Conservation (phyloP, 257 asterid genomes). For the Plantago ovata region DNA sequence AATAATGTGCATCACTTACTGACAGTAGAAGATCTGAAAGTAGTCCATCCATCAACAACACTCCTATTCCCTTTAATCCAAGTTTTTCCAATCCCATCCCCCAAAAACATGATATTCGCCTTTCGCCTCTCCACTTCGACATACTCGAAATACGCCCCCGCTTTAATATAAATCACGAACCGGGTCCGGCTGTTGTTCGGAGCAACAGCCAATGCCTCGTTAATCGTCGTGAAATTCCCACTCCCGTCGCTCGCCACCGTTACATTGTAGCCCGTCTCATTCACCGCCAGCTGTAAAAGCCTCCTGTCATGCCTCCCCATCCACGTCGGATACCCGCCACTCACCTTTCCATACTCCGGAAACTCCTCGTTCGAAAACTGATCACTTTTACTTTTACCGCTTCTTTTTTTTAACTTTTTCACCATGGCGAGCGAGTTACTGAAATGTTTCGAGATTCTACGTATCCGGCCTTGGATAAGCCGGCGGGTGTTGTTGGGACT, state of each 20-base stretch:
- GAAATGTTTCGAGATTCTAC: conserved; percentile 60
- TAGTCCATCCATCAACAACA: conserved; percentile 92
- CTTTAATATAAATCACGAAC: conserved; percentile 75
- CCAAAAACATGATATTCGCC: conserved; percentile 59
- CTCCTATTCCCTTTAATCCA: conserved; percentile 82
- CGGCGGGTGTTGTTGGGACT: conserved; percentile 49
- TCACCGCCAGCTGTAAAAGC: conserved; percentile 49
- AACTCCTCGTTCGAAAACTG: conserved; percentile 19
- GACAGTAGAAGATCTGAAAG: conserved; percentile 86
- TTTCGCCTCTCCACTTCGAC: conserved; percentile 54
- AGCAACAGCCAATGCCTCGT: conserved; percentile 56
- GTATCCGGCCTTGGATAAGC: conserved; percentile 44
- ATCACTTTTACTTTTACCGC: conserved; percentile 14
- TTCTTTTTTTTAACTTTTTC: conserved; percentile 42
- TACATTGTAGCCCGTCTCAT: conserved; percentile 35
- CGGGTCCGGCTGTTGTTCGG: conserved; percentile 72
- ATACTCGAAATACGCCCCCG: conserved; percentile 88
- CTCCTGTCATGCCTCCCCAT: conserved; percentile 49
- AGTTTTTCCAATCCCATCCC: conserved; percentile 92
- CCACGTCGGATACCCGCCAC: conserved; percentile 67
- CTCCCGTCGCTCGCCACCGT: conserved; percentile 79
- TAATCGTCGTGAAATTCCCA: conserved; percentile 72
- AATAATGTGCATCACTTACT: conserved; percentile 40
- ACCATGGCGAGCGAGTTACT: conserved; percentile 87
- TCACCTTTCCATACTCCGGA: conserved; percentile 38